Conservation (phyloP, 768 basidiomycete species). For the Suillus alpinus region DNA sequence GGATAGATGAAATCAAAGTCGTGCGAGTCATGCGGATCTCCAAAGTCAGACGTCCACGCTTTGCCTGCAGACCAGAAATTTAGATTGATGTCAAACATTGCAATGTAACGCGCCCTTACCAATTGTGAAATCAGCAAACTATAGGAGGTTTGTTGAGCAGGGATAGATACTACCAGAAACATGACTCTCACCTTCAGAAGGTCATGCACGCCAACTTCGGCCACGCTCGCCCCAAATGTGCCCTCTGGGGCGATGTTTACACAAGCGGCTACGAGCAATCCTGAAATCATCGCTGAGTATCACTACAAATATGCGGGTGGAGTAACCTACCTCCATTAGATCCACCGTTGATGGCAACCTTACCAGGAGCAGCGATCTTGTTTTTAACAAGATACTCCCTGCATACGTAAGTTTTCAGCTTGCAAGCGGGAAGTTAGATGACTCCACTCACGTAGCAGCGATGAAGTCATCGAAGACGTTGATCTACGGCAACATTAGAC, state of each 20-base stretch:
- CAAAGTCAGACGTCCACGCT: constrained; percentile 80
- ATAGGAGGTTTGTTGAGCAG: background rate
- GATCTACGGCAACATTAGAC: constrained; percentile 35
- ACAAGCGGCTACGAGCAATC: constrained; percentile 82
- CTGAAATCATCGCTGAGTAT: constrained; percentile 31
- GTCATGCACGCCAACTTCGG: constrained; percentile 82
- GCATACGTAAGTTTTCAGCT: background rate
- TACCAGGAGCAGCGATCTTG: constrained; percentile 64
- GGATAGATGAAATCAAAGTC: constrained; percentile 86
- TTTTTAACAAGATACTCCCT: constrained; percentile 74
- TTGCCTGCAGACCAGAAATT: constrained; percentile 40
- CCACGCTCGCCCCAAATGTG: constrained; percentile 72
- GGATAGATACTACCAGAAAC: background rate
- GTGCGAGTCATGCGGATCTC: constrained; percentile 66
- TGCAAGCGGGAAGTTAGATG: background rate
- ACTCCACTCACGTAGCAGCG: constrained; percentile 60
- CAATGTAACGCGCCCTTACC: constrained; percentile 36
- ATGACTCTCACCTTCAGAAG: constrained; percentile 58
- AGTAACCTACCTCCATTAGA: constrained; percentile 69
- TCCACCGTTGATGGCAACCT: constrained; percentile 74
- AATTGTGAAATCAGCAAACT: constrained; percentile 78
- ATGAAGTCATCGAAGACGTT: constrained; percentile 85
- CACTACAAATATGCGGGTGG: background rate
- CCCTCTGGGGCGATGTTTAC: constrained; percentile 76
- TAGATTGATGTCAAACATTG: background rate